Base-by-base conservation (phyloP, 768 basidiomycete genomes). In the Lactarius hengduanensis region DNA sequence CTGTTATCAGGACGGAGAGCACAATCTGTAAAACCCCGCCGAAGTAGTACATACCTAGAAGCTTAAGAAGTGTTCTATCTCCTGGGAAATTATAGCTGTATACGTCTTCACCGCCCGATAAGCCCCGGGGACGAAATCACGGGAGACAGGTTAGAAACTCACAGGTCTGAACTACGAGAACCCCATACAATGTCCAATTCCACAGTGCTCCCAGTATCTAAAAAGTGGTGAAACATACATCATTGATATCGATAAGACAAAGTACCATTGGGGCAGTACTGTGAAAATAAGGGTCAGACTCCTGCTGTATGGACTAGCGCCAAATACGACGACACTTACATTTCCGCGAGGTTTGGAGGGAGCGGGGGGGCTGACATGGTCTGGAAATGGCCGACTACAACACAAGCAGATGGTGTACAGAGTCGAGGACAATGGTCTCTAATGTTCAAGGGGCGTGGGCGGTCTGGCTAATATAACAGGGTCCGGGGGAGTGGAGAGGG, bases 131-230 rank as follows among this genome's bases (percentile, higher is more conserved):
- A 30, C 22, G 10, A 43, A 30, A 6, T 26, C 18, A 40, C 0
- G 13, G 32, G 34, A 30, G n/a, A 28, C 15, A 6, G 54, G 5
- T 4, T 5, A 54, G 11, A 54, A 26, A 67, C 75, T 43, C 38
- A 76, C 76, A 76, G 57, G 73, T 60, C 72, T 76, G 76, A n/a
- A 75, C 69, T 4, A 63, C 43, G 30, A 76, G 67, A 26, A 69
- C 68, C 11, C 76, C 76, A 57, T 69, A 76, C 7, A 76, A 57
- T 16, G 67, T 62, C 62, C 70, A 75, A 62, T 75, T 73, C 58
- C 74, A 69, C 34, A 76, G 4, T 1, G 8, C 30, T 3, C 47
- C 65, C 2, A 66, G n/a, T 32, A 66, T 56, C 65, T 62, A 54
- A 16, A 28, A 6, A 54, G 53, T 11, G 18, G 13, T 7, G 38